Base-by-base conservation (phyloP, 805 yeast genomes). In the Ogataea minuta region DNA sequence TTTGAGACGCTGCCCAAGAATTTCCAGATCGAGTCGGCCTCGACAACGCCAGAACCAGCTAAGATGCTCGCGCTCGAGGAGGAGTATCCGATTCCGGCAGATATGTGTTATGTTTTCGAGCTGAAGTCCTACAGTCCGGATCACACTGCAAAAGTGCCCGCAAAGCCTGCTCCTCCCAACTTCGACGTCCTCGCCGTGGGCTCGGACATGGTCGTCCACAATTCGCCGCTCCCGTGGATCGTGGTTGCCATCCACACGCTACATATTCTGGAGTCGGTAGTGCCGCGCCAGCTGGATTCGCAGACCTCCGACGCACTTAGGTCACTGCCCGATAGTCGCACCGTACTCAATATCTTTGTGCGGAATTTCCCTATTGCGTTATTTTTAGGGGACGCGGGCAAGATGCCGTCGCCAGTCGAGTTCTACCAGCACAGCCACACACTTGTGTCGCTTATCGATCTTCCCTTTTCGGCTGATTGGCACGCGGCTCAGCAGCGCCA, bases 341-440 rank as follows among this genome's bases (percentile, higher is more conserved):
- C 32, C 3, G 21, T 45, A 14, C 39, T 49, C 27, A 32, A 42
- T 28, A 39, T 47, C 16, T 72, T 69, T 46, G 49, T 71, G 3
- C 68, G 66, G 52, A 69, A 66, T 41, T 71, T 66, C 43, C 57
- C 71, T 6, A 59, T 66, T 7, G 56, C 65, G 4, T 45, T 72
- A 4, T 58, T 70, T 21, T 59, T 65, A 31, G 60, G 73, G 12
- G 53, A 62, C 2, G 52, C 49, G 13, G 42, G 53, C 3, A 51
- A 54, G 1, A 37, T 71, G 9, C 74, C 76, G 1, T 61, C 68
- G 16, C 78, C 79, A 4, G 71, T 64, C 43, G 59, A 62, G 3
- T 58, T 60, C 32, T 58, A 59, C 37, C 53, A 58, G 10, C 54
- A 67, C 34, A 59, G 61, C 23, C 44, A 2, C 45, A 48, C 16